Evolutionary conservation across 2,329 filamentous ascomycete genomes (phyloP).

Genomic region (Didymellaceae sp.): DNA sequence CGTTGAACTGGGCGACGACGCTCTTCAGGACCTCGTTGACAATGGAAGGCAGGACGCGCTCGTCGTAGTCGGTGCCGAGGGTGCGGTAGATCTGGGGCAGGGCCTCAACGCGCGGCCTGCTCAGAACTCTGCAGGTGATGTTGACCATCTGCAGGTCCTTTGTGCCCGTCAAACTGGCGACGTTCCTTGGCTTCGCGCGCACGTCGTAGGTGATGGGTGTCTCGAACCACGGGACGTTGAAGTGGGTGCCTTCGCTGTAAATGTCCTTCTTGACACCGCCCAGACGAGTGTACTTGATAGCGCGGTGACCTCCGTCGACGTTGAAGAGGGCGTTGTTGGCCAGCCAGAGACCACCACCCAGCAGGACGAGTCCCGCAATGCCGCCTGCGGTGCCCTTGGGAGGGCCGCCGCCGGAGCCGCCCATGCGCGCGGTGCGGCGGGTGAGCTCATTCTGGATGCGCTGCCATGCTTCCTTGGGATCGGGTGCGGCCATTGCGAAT

Average conservation of each 20-base stretch:
- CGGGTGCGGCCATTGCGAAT: conserved; percentile 48
- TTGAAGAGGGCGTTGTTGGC: conserved; percentile 73
- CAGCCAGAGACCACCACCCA: conserved; percentile 61
- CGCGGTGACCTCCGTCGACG: conserved; percentile 96
- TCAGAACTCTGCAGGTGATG: conserved; percentile 99
- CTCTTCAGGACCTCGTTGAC: conserved; percentile 99
- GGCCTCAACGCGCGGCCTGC: conserved; percentile 82
- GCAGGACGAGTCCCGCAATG: conserved; percentile 59
- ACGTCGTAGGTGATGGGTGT: conserved; percentile 97
- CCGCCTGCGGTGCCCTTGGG: conserved; percentile 63
- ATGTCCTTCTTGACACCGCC: conserved; percentile 96
- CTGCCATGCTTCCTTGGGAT: conserved; percentile 71
- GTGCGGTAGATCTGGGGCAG: conserved; percentile 98
- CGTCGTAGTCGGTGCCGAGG: conserved; percentile 93
- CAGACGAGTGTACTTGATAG: conserved; percentile 96
- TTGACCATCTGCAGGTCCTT: conserved; percentile 99
- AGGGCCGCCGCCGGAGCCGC: conserved; percentile 56
- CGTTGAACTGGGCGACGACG: conserved; percentile 98
- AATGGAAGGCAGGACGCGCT: conserved; percentile 96
- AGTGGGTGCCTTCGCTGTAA: conserved; percentile 95
- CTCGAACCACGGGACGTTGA: conserved; percentile 96
- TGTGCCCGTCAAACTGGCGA: conserved; percentile 94
- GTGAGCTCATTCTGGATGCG: conserved; percentile 68
- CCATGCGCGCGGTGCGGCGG: conserved; percentile 53
- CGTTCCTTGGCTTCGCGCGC: conserved; percentile 94